Conservation (phyloP, 2,329 filamentous ascomycete species). For the Helminthosporium solani region DNA sequence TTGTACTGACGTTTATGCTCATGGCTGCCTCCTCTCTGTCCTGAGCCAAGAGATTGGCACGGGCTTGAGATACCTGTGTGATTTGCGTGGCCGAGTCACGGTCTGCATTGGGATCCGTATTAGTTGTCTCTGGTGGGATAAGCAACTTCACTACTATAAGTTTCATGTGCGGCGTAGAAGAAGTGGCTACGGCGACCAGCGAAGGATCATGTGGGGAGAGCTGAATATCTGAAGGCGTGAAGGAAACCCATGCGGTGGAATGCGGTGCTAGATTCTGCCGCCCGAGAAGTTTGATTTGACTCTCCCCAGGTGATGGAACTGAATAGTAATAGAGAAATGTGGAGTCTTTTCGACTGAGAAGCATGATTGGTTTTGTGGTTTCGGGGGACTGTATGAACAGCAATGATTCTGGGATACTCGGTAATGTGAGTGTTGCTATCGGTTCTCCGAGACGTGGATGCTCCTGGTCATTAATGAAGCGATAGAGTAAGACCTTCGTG, state of each 20-base stretch:
- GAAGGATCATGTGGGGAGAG: constrained; percentile 56
- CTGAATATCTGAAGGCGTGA: constrained; percentile 60
- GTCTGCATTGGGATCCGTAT: constrained; percentile 4
- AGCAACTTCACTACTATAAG: constrained; percentile 60
- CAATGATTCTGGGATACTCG: constrained; percentile 60
- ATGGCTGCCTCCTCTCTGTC: constrained; percentile 62
- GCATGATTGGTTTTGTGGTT: constrained; percentile 47
- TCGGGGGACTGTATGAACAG: constrained; percentile 55
- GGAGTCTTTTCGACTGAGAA: constrained; percentile 59
- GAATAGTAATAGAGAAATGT: constrained; percentile 60
- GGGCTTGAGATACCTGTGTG: constrained; percentile 55
- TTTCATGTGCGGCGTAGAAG: constrained; percentile 62
- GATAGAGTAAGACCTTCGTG: constrained; percentile 56
- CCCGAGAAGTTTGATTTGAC: constrained; percentile 46
- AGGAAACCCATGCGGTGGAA: constrained; percentile 64
- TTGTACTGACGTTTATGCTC: constrained; percentile 58
- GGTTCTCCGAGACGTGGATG: constrained; percentile 40
- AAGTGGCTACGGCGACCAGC: constrained; percentile 61
- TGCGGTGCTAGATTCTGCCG: constrained; percentile 63
- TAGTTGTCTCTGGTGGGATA: constrained; percentile 46
- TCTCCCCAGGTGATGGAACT: constrained; percentile 21
- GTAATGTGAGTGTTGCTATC: constrained; percentile 45
- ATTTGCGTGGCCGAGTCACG: constrained; percentile 41
- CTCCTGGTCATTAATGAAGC: constrained; percentile 25
- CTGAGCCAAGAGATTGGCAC: constrained; percentile 53